Conservation (phyloP, 2,329 filamentous ascomycete genomes). For the Ophiostoma sp. region DNA sequence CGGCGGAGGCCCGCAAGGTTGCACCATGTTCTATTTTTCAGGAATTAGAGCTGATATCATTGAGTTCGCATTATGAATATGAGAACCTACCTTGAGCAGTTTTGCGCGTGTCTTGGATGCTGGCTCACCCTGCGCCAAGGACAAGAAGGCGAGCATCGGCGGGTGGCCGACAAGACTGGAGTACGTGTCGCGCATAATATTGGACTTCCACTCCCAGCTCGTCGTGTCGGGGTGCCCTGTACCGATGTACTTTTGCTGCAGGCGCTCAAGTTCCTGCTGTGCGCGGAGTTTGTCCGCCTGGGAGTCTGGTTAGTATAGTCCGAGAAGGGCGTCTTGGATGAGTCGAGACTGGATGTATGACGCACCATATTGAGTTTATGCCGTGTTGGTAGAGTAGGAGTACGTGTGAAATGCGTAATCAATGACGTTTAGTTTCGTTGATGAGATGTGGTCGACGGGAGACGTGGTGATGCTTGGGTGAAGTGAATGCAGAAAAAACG, state of each 20-base stretch:
- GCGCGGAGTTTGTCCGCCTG: slow-evolving; percentile 96
- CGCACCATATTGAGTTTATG: background rate
- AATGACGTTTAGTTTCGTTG: background rate
- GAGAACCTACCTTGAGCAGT: slow-evolving; percentile 62
- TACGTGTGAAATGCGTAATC: background rate
- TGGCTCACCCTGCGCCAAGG: slow-evolving; percentile 80
- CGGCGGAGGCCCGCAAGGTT: slow-evolving; percentile 55
- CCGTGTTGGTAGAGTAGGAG: background rate
- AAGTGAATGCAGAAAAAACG: slow-evolving; percentile 12
- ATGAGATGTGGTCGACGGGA: background rate
- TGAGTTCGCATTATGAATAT: too few relatives aligned
- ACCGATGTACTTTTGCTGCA: slow-evolving; percentile 92
- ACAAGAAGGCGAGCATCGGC: slow-evolving; percentile 80
- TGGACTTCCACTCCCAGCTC: slow-evolving; percentile 94
- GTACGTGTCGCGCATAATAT: slow-evolving; percentile 90
- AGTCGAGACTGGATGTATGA: background rate
- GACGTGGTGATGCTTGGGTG: background rate
- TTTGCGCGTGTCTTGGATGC: slow-evolving; percentile 71
- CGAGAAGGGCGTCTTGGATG: background rate
- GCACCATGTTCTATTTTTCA: slow-evolving; percentile 57
- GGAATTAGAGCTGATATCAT: background rate
- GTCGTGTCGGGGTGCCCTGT: slow-evolving; percentile 96
- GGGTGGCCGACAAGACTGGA: slow-evolving; percentile 86
- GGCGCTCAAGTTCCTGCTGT: slow-evolving; percentile 93
- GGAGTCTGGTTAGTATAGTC: background rate